A percentile compares a stretch with the other conserved stretches of the same genome.
Conservation (phyloP, 2,329 filamentous ascomycete species). For the Sporothrix brasiliensis region DNA sequence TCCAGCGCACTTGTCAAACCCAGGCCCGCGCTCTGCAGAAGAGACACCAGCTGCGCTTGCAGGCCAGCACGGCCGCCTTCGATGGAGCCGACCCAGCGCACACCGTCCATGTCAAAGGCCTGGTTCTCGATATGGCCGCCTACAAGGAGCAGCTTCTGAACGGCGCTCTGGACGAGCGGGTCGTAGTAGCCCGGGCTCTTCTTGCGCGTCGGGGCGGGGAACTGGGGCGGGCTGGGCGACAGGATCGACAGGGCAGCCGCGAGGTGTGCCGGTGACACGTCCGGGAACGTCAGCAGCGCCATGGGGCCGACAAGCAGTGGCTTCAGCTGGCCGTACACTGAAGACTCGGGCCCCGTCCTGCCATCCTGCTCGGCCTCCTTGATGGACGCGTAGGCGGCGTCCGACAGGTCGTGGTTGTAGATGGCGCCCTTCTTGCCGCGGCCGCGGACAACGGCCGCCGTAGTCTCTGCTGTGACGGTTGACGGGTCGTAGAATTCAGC, state of each 20-base stretch:
- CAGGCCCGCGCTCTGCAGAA: slow-evolving; percentile 79
- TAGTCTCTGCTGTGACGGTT: slow-evolving; percentile 39
- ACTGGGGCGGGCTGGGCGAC: slow-evolving; percentile 68
- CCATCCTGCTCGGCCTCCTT: slow-evolving; percentile 40
- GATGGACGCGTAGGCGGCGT: slow-evolving; percentile 51
- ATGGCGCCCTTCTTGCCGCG: slow-evolving; percentile 43
- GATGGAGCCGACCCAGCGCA: slow-evolving; percentile 70
- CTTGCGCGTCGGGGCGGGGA: slow-evolving; percentile 75
- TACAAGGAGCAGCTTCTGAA: slow-evolving; percentile 85
- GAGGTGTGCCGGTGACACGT: slow-evolving; percentile 80
- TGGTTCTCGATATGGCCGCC: slow-evolving; percentile 85
- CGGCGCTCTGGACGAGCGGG: slow-evolving; percentile 71
- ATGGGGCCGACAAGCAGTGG: slow-evolving; percentile 81
- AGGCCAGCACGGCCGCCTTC: slow-evolving; percentile 79
- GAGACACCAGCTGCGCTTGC: slow-evolving; percentile 75
- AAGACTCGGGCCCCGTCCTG: slow-evolving; percentile 42
- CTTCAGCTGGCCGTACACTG: slow-evolving; percentile 62
- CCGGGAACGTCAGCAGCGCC: slow-evolving; percentile 77
- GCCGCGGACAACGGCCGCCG: slow-evolving; percentile 38
- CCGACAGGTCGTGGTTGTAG: slow-evolving; percentile 59
- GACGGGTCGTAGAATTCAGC: slow-evolving; percentile 76
- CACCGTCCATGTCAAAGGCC: slow-evolving; percentile 75
- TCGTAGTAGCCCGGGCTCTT: slow-evolving; percentile 83
- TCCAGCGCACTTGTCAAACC: slow-evolving; percentile 78
- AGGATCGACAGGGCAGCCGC: slow-evolving; percentile 79